phyloP scores from a whole-genome alignment of 225 moss, liverwort and hornwort species.

The Lunularia cruciata region DNA sequence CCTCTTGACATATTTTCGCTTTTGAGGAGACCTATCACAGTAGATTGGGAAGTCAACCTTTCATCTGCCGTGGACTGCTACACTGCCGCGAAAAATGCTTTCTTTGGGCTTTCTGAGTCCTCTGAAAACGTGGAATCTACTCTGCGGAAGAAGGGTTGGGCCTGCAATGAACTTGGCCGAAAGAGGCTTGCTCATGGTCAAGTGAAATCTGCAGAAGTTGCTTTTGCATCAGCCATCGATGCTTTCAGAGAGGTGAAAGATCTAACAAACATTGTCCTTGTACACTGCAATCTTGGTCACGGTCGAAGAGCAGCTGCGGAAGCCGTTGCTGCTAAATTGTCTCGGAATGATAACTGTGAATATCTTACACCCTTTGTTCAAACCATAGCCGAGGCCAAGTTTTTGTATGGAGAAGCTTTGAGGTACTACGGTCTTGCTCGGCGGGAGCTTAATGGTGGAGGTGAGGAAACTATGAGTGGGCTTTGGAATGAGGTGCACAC shows the following conservation, averaged over 20 bases:
- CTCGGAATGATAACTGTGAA: conserved; percentile 62
- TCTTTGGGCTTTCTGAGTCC: conserved; percentile 48
- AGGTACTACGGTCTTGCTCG: conserved; percentile 78
- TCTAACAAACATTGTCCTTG: conserved; percentile 73
- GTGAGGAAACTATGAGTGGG: conserved; percentile 61
- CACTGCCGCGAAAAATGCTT: conserved; percentile 55
- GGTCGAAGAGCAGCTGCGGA: conserved; percentile 88
- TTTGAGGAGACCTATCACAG: conserved; percentile 47
- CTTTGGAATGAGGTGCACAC: conserved; percentile 90
- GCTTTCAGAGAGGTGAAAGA: conserved; percentile 88
- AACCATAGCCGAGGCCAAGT: conserved; percentile 69
- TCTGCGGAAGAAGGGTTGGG: conserved; percentile 86
- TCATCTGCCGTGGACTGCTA: conserved; percentile 73
- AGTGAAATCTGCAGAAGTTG: conserved; percentile 67
- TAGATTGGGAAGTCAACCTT: conserved; percentile 82
- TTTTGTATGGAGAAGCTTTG: conserved; percentile 79
- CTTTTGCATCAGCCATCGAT: conserved; percentile 66
- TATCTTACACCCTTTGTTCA: conserved; percentile 45
- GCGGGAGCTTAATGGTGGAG: conserved; percentile 60
- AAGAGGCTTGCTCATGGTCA: conserved; percentile 73
- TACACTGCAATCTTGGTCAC: conserved; percentile 90
- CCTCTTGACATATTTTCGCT: conserved; percentile 58
- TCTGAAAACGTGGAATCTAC: conserved; percentile 44
- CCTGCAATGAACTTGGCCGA: conserved; percentile 85
- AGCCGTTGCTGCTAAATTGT: conserved; percentile 67